Base-by-base conservation (phyloP, 169 alveolate genomes). In the Plasmodium billcollinsi region DNA sequence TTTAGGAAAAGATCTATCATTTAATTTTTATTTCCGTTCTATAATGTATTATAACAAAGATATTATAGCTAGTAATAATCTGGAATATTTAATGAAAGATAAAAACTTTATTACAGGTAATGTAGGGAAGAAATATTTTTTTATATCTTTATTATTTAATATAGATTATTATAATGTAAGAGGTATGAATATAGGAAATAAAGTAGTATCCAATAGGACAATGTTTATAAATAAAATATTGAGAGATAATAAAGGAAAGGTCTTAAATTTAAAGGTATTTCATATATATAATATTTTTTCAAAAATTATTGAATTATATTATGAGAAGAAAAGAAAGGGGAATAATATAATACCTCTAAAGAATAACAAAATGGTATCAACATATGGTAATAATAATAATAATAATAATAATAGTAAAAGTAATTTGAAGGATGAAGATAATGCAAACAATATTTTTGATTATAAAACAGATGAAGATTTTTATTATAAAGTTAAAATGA, bases 161-260 rank as follows among this genome's bases (percentile, higher is more conserved):
- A 43, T 69, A 15, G 90, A 80, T 33, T 80, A 67, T 69, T 80
- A 67, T 18, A 80, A 80, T 65, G 56, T 80, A 12, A 70, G 73
- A 69, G 90, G 90, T 3, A 69, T 80, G 72, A 70, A 80, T 72
- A 80, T 80, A 56, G 90, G 70, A 80, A 80, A 80, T 80, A 80
- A 67, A 61, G 15, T 80, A 45, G 9, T 66, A 26, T 80, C 90
- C 0, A 69, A 80, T 39, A 56, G 90, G 20, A 80, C 73, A 9
- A 21, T 80, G 11, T n/a, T 26, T 21, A 56, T 80, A 43, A 80
- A 70, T 39, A 50, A 58, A 21, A 24, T 80, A n/a, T 20, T 80
- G 43, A 80, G 59, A 49, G 90, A 80, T 43, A 80, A 54, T 29
- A 80, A 80, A 47, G 90, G 90, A 9, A 80, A 65, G 50, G 20